Percentiles rank a stretch among this genome's conserved stretches.
Evolutionary conservation across 179 eudicot species (phyloP).

Genomic region (Silene coronaria): DNA sequence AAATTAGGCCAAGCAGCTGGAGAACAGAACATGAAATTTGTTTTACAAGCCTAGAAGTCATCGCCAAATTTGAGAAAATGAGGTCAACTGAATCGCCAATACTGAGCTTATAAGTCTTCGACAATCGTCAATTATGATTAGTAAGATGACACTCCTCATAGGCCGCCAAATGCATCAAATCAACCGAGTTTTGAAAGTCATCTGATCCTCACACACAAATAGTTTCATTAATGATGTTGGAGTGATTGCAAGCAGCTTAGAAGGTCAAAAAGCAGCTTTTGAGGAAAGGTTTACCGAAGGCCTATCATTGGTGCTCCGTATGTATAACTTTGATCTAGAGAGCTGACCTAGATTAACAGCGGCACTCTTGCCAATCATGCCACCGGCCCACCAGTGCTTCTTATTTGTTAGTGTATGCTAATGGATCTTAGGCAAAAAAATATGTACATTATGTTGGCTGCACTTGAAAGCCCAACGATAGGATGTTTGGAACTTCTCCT

Average conservation of each 20-base stretch:
- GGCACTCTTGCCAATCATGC: not conserved
- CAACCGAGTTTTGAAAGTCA: not conserved
- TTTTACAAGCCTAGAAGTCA: not conserved
- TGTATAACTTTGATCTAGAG: not conserved
- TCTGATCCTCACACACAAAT: not conserved
- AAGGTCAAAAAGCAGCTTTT: not conserved
- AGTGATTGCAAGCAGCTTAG: not conserved
- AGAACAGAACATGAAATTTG: not conserved
- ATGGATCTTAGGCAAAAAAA: not conserved
- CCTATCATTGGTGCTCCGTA: not conserved
- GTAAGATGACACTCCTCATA: conserved; percentile 1
- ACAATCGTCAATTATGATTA: not conserved
- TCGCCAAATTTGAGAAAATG: not conserved
- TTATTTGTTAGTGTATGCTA: not conserved
- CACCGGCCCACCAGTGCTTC: not conserved
- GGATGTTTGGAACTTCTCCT: not conserved
- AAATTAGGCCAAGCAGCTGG: not conserved
- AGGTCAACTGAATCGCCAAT: not conserved
- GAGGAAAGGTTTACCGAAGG: not conserved
- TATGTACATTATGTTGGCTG: not conserved
- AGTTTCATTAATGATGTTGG: not conserved
- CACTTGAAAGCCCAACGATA: not conserved
- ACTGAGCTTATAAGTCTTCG: not conserved
- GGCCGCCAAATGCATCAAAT: not conserved
- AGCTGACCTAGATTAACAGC: not conserved